Evolutionary conservation across 148 eudicot genomes (phyloP), one percentile per base, ranked within the genome.

Genomic region (Vaccinium vitisidaea): DNA sequence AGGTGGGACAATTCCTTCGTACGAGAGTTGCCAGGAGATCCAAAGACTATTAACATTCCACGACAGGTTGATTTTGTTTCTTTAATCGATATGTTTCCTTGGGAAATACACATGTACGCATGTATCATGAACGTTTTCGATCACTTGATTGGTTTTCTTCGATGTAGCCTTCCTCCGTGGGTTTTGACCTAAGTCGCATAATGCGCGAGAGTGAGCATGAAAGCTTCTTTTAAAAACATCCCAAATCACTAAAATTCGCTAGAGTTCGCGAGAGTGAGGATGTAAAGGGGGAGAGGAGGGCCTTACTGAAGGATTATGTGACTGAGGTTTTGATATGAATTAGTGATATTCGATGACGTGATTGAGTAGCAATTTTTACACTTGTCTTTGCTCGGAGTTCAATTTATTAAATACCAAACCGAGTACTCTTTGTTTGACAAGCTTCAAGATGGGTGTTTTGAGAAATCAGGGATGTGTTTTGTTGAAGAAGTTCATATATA

Each of bases 1-100:
- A 80, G 63, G 63, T 80, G 82, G 82, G 82, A 80, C 82, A 18
- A 80, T 58, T 80, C 82, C 52, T 80, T 80, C 52, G 70, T 80
- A 50, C 69, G 82, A 56, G 82, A 80, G 50, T 80, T 80, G 52
- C 82, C 82, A n/a, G 69, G 82, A 10, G 82, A 80, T 80, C 52
- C 82, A 39, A 80, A 43, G n/a, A 58, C 70, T 5, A 7, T 30
- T 58, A 80, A 80, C 70, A 39, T 80, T 19, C 82, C 82, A 10
- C 82, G 82, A 21, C 69, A 80, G 82, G 82, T 80, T 56, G 70
- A 43, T 80, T 10, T 58, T 79, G 23, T 79, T 79, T 6, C 27
- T 25, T 78, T 7, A 11, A 2, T 12, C 8, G 52, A 46, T 49
- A 11, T n/a, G 19, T n/a, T 48, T 52, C 15, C 16, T 23, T 27